These are phyloP conservation scores for Vigna reflexopilosa DNA, from an alignment of 306 rosid species.

Conservation along the genomic window DNA sequence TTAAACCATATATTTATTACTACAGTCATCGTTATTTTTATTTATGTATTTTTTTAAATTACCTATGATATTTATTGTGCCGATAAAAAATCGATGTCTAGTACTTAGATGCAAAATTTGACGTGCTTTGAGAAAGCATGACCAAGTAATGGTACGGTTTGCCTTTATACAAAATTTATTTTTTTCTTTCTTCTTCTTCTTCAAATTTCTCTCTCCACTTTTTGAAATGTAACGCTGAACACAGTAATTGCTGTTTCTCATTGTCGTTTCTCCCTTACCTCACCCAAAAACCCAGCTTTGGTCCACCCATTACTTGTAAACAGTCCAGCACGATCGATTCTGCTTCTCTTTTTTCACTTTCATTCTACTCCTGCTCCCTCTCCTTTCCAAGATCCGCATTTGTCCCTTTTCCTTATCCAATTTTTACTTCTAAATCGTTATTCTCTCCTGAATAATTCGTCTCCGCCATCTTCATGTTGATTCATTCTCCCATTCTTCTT, in stretches of 20 bases:
- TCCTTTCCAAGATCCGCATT: constrained; percentile 36
- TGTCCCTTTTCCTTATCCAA: neutral
- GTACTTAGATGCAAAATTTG: no score
- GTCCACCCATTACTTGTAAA: neutral
- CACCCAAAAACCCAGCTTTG: constrained; percentile 12
- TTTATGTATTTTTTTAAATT: no score
- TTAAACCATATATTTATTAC: no score
- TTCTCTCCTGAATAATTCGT: neutral
- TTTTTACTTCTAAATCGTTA: neutral
- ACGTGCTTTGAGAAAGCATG: no score
- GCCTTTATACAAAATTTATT: no score
- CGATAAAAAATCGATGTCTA: no score
- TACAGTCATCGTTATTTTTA: no score
- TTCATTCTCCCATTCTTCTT: constrained; percentile 13
- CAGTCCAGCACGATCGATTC: neutral
- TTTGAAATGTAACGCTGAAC: neutral
- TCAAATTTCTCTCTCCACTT: neutral
- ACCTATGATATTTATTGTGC: no score
- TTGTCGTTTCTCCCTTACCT: neutral
- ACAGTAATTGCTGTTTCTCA: constrained; percentile 10
- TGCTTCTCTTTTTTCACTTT: constrained; percentile 10
- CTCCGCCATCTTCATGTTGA: constrained; percentile 4
- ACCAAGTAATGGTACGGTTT: no score
- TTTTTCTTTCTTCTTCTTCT: neutral
- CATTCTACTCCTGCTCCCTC: constrained; percentile 14